Percentiles rank a stretch among this genome's conserved stretches.
Evolutionary conservation across 1,139 yeast genomes (phyloP).

Genomic region (Meyerozyma sp.): DNA sequence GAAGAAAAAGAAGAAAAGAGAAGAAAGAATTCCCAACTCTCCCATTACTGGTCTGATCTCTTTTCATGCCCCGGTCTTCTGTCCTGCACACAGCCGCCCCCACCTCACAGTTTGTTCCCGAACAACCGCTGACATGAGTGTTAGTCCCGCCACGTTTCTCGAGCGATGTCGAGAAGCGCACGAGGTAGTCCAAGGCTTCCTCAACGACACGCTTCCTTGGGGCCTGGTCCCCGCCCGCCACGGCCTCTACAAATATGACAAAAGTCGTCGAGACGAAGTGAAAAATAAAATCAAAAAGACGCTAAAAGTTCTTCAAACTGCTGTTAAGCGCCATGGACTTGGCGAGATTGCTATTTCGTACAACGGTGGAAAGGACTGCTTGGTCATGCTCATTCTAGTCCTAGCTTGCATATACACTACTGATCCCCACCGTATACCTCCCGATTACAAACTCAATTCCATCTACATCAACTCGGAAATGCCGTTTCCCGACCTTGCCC

Average conservation of each 20-base stretch:
- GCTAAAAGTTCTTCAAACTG: slow-evolving; percentile 24
- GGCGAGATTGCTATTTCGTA: slow-evolving; percentile 69
- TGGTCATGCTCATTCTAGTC: slow-evolving; percentile 69
- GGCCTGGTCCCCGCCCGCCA: slow-evolving; percentile 18
- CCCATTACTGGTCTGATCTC: too few relatives aligned
- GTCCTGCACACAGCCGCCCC: neutral
- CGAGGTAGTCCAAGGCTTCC: slow-evolving; percentile 26
- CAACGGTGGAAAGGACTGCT: slow-evolving; percentile 90
- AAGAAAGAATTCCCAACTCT: too few relatives aligned
- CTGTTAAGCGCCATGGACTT: slow-evolving; percentile 32
- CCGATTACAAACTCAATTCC: slow-evolving; percentile 41
- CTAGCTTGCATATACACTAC: slow-evolving; percentile 49
- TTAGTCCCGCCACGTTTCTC: slow-evolving; percentile 7
- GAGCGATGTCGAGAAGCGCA: slow-evolving; percentile 29
- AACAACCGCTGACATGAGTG: neutral
- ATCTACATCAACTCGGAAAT: slow-evolving; percentile 68
- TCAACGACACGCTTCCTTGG: slow-evolving; percentile 26
- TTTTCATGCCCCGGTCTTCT: too few relatives aligned
- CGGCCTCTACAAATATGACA: slow-evolving; percentile 16
- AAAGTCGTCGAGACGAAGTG: slow-evolving; percentile 20
- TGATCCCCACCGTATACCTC: slow-evolving; percentile 11
- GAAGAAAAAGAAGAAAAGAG: neutral
- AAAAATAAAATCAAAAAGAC: slow-evolving; percentile 26
- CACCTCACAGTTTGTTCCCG: neutral
- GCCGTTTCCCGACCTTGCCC: slow-evolving; percentile 56